Evolutionary conservation across 371 early-diverging fungal genomes (phyloP), one percentile per base, ranked within the genome.

Genomic region (Mucor circinelloides): DNA sequence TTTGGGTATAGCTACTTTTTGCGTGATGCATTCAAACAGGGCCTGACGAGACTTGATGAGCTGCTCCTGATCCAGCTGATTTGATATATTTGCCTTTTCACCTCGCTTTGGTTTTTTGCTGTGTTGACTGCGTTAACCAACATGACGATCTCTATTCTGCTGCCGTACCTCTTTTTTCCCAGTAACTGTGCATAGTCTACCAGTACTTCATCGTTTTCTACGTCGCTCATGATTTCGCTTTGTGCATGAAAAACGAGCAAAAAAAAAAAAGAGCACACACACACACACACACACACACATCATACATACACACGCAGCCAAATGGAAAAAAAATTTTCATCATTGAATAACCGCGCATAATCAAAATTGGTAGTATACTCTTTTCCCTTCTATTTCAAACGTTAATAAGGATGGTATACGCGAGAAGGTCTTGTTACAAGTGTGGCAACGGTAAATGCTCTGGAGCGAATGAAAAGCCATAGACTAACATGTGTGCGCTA

Each of bases 371-470:
- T 36, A 13, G 21, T 3, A 2, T 36, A 28, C 27, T 38, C 32
- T 38, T 21, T 19, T 58, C 27, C 19, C 32, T 23, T 25, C 10
- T 25, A 38, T n/a, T 23, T 13, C 38, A 3, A 13, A 32, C 34
- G 23, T 19, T 52, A 8, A 25, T 10, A 46, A 40, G 38, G 13
- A 83, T 83, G 84, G 77, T 79, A 63, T 83, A 77, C 60, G 23
- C 73, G 50, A 79, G 76, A 76, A 82, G 73, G 69, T 74, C 79
- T 55, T 86, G 86, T 63, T 86, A 76, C 73, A 83, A 86, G 68
- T 86, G 86, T 71, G 87, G 87, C 60, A 85, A 85, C 58, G 82
- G 86, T 85, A 76, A 67, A 17, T 6, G 40, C 4, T 34, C 7
- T 40, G 0, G 40, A 25, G 2, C 17, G 13, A 0, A n/a, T 1